A percentile compares a stretch with the other conserved stretches of the same genome.
phyloP scores from a whole-genome alignment of 352 stramenopile species.

The Phytophthora citricola region DNA sequence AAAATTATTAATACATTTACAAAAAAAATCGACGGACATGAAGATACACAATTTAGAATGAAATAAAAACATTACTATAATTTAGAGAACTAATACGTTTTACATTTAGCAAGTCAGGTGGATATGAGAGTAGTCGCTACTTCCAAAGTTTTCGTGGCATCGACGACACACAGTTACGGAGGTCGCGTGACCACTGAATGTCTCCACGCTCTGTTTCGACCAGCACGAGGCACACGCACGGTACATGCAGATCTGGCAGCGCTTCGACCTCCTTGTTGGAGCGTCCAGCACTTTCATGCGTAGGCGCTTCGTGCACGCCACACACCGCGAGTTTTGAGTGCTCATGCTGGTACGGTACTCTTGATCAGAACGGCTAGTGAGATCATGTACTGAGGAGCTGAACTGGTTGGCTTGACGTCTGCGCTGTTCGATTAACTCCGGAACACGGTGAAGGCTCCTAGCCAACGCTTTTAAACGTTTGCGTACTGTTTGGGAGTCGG shows the following conservation, averaged over 20 bases:
- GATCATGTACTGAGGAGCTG: slow-evolving; percentile 8
- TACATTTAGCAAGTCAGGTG: slow-evolving; percentile 16
- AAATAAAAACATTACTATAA: too few relatives aligned
- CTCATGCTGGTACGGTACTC: slow-evolving; percentile 15
- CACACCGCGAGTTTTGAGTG: slow-evolving; percentile 43
- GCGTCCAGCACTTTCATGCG: slow-evolving; percentile 40
- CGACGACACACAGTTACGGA: slow-evolving; percentile 46
- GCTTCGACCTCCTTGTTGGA: slow-evolving; percentile 38
- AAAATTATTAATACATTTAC: too few relatives aligned
- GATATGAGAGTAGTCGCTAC: slow-evolving; percentile 48
- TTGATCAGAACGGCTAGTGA: slow-evolving; percentile 9
- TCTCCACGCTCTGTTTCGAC: slow-evolving; percentile 48
- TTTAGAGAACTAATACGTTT: too few relatives aligned
- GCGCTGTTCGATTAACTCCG: slow-evolving; percentile 38
- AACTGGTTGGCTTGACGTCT: slow-evolving; percentile 16
- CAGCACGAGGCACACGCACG: slow-evolving; percentile 49
- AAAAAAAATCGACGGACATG: too few relatives aligned
- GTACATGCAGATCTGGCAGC: slow-evolving; percentile 58
- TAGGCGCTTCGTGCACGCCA: slow-evolving; percentile 52
- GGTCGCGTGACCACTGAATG: slow-evolving; percentile 39
- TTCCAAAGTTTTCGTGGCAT: slow-evolving; percentile 50
- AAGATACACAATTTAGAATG: too few relatives aligned
- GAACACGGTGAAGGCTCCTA: slow-evolving; percentile 37
- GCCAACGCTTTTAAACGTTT: slow-evolving; percentile 35
- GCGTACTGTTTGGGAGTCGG: slow-evolving; percentile 33